These are phyloP conservation scores for Phoma herbarum DNA, from an alignment of 2,329 filamentous ascomycete species.

Conservation along the genomic window DNA sequence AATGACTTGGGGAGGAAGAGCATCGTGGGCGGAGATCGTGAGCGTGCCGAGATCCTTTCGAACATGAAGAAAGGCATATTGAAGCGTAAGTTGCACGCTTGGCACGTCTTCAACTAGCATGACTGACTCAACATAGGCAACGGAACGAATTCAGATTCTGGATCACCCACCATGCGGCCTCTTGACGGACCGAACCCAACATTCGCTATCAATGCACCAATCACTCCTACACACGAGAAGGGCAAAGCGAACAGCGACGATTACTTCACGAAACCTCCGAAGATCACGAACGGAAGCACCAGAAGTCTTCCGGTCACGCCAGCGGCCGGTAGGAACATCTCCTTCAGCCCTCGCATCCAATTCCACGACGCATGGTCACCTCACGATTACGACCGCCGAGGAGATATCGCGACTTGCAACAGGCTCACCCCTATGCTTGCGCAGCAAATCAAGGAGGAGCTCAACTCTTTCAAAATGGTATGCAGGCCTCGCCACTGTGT, in stretches of 20 bases:
- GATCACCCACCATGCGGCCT: conserved; percentile 73
- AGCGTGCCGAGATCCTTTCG: conserved; percentile 89
- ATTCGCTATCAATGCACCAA: conserved; percentile 84
- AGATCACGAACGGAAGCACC: conserved; percentile 73
- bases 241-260: conserved; percentile 69
- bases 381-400: conserved; percentile 93
- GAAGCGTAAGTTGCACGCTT: conserved; percentile 70
- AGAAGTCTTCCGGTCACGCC: conserved; percentile 85
- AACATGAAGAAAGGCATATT: conserved; percentile 95
- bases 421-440: conserved; percentile 95
- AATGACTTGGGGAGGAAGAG: conserved; percentile 76
- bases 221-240: conserved; percentile 81
- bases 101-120: background rate
- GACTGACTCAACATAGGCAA: conserved; percentile 48
- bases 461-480: conserved; percentile 99
- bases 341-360: conserved; percentile 89
- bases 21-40: conserved; percentile 88
- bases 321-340: conserved; percentile 69
- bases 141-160: conserved; percentile 68
- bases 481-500: conserved; percentile 36
- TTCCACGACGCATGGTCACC: conserved; percentile 97
- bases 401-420: conserved; percentile 97
- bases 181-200: conserved; percentile 70
- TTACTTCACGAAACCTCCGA: conserved; percentile 83
- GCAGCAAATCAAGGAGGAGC: conserved; percentile 98